Evolutionary conservation across 192 early-diverging fungal species (phyloP).

Genomic region (Backusella morwellensis): DNA sequence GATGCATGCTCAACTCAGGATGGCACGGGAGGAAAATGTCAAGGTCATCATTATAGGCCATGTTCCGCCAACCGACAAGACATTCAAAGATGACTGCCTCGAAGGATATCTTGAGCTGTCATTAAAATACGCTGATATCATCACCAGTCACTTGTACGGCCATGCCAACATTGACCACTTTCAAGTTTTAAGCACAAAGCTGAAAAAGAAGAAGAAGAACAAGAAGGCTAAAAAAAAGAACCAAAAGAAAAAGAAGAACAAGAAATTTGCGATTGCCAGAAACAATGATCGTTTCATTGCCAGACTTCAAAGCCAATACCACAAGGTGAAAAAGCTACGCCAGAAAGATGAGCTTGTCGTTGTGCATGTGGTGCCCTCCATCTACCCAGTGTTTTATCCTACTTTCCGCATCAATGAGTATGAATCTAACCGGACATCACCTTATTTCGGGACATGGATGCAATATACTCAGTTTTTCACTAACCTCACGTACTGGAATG

Average conservation of each 20-base stretch:
- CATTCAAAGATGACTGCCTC: constrained; percentile 40
- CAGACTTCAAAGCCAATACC: constrained; percentile 7
- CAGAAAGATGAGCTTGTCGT: not conserved
- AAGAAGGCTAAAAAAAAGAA: not conserved
- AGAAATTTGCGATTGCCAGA: not conserved
- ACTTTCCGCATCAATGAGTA: constrained; percentile 61
- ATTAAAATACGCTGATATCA: constrained; percentile 44
- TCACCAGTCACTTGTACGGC: constrained; percentile 67
- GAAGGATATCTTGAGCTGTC: constrained; percentile 40
- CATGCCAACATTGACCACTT: constrained; percentile 70
- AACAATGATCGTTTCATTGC: constrained; percentile 2
- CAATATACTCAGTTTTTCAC: constrained; percentile 41
- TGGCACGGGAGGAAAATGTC: constrained; percentile 37
- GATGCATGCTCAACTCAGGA: constrained; percentile 59
- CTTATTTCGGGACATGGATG: constrained; percentile 32
- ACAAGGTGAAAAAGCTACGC: not conserved
- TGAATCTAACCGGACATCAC: constrained; percentile 13
- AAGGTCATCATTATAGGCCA: constrained; percentile 67
- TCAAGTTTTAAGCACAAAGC: not conserved
- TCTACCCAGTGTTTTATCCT: constrained; percentile 62
- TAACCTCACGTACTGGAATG: constrained; percentile 40
- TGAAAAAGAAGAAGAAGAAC: not conserved
- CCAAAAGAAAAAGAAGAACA: not conserved
- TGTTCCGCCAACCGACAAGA: constrained; percentile 51
- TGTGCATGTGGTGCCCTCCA: constrained; percentile 52